Base-by-base conservation (phyloP, 306 rosid genomes). In the Chamaecrista fasciculata region DNA sequence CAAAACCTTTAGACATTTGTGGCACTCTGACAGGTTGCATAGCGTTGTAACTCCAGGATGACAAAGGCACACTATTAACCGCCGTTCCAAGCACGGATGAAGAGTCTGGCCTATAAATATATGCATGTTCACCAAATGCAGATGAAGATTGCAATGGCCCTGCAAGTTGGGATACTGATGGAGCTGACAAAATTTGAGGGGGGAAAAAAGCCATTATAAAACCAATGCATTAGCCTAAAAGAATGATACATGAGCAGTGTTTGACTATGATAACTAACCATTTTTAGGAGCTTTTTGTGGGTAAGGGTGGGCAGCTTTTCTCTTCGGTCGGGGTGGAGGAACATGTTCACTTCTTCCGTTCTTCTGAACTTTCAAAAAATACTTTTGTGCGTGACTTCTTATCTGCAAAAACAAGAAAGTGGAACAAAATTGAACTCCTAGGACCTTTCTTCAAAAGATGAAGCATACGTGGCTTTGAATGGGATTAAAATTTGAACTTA, bases 321-420 rank as follows among this genome's bases (percentile, higher is more conserved):
- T 85, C 84, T 90, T 90, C 3, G 91, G 91, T 18, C 96, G 84
- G 62, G 96, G 96, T 29, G 96, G 96, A 50, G 96, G 96, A 53
- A 90, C 89, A 77, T 84, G 95, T 71, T 90, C 96, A 37, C 86
- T 83, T 70, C 84, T 73, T 19, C 96, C 96, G 66, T 80, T 85
- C 73, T 85, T 90, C 83, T 87, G 96, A 66, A 90, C 89, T 82
- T 90, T 90, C 65, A 85, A 64, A 80, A 90, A 90, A 66, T 90
- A 90, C 73, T 90, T 90, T 70, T 90, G 96, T 11, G 96, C 96
- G 72, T 90, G 96, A 75, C 96, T 90, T 15, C 94, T 85, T 50
- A 87, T 90, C 96, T 90, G 81, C 55, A 62, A 81, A 61, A 37
- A 56, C n/a, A 34, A 29, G 40, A 53, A 44, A 71, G 49, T 15